Conservation (phyloP, 108 stramenopile species). For the Nitzschia sp. region DNA sequence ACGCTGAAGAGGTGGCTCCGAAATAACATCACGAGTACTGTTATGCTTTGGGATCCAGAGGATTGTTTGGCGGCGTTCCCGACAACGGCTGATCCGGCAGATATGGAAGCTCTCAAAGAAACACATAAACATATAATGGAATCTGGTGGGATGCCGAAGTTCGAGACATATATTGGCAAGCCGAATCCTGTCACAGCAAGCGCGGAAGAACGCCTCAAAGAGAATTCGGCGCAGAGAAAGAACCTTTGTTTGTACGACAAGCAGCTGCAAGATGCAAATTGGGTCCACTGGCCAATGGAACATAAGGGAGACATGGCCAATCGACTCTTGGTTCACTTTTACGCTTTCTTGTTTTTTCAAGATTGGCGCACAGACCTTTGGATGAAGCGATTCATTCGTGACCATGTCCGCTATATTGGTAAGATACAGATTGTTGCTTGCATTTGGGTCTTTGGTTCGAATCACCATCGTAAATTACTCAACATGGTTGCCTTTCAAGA, state of each 20-base stretch:
- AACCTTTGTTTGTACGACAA: slow-evolving; percentile 77
- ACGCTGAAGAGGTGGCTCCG: slow-evolving; percentile 42
- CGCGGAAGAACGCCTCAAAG: slow-evolving; percentile 65
- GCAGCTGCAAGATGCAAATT: slow-evolving; percentile 60
- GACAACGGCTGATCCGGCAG: slow-evolving; percentile 47
- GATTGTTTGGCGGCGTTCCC: slow-evolving; percentile 85
- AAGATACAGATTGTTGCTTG: too few species aligned
- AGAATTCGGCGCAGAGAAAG: slow-evolving; percentile 64
- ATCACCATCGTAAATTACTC: too few species aligned
- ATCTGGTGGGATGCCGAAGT: slow-evolving; percentile 35
- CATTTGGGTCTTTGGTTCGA: too few species aligned
- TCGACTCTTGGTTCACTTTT: slow-evolving; percentile 88
- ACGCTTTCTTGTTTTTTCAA: slow-evolving; percentile 90
- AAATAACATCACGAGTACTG: slow-evolving; percentile 3
- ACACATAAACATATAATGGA: slow-evolving; percentile 38
- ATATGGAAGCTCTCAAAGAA: slow-evolving; percentile 53
- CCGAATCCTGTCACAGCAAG: slow-evolving; percentile 74
- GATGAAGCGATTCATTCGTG: slow-evolving; percentile 84
- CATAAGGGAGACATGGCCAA: slow-evolving; percentile 41
- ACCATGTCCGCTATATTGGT: slow-evolving; percentile 89
- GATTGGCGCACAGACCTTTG: slow-evolving; percentile 82
- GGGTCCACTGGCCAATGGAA: slow-evolving; percentile 76
- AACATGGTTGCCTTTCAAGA: too few species aligned
- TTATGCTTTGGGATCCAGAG: slow-evolving; percentile 63
- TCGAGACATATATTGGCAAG: slow-evolving; percentile 61